Percentiles rank a stretch among this genome's conserved stretches.
Evolutionary conservation across 495 filamentous ascomycete species (phyloP).

Genomic region (Filosporella fistucella): DNA sequence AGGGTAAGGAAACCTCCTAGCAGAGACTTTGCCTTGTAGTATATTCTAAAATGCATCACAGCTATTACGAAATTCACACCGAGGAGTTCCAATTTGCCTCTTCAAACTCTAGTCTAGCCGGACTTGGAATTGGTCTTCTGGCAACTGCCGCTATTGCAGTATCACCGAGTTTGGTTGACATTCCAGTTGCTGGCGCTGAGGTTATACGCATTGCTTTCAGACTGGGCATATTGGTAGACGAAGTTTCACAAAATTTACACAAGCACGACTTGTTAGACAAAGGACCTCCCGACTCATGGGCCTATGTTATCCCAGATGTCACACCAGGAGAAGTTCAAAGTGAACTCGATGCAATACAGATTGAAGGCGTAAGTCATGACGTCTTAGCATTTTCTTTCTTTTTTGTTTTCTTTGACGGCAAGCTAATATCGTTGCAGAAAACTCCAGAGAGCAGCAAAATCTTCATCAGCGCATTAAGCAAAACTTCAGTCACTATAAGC

Average conservation of each 20-base stretch:
- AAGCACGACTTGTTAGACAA: slow-evolving; percentile 17
- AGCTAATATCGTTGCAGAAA: too few species aligned
- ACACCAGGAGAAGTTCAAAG: slow-evolving; percentile 28
- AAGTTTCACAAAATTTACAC: slow-evolving; percentile 32
- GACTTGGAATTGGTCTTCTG: slow-evolving; percentile 35
- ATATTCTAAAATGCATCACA: neutral
- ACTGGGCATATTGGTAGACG: slow-evolving; percentile 30
- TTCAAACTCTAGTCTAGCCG: slow-evolving; percentile 27
- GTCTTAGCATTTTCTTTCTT: too few species aligned
- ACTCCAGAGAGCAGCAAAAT: slow-evolving; percentile 31
- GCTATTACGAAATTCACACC: slow-evolving; percentile 23
- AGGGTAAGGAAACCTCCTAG: slow-evolving; percentile 28
- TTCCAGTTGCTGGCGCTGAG: slow-evolving; percentile 28
- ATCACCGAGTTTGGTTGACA: slow-evolving; percentile 26
- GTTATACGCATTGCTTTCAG: slow-evolving; percentile 33
- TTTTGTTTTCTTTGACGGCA: too few species aligned
- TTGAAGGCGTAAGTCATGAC: slow-evolving; percentile 14
- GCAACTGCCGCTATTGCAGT: slow-evolving; percentile 33
- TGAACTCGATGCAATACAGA: slow-evolving; percentile 31
- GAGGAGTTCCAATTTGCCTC: slow-evolving; percentile 14
- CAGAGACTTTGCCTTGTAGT: neutral
- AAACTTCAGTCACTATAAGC: slow-evolving; percentile 1
- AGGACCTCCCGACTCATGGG: slow-evolving; percentile 31
- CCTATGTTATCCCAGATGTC: slow-evolving; percentile 33
- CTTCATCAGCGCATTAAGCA: slow-evolving; percentile 1